A percentile compares a stretch with the other conserved stretches of the same genome.
Conservation (phyloP, 306 rosid genomes). For the Begonia loranthoides region DNA sequence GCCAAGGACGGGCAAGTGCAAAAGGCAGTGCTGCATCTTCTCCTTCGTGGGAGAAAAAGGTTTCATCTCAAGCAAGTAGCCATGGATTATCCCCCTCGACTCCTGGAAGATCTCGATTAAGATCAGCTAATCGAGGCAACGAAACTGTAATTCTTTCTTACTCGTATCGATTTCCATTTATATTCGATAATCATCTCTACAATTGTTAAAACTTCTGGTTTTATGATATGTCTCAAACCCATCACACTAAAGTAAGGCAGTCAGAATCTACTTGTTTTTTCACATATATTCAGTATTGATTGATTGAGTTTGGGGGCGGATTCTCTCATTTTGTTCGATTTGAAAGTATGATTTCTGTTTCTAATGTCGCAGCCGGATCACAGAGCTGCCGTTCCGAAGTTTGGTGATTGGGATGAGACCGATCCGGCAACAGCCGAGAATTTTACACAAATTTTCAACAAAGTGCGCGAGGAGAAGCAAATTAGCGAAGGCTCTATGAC, state of each 20-base stretch:
- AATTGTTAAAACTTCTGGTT: too few relatives aligned
- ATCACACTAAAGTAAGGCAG: too few relatives aligned
- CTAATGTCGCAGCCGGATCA: conserved; percentile 12
- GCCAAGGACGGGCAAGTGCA: conserved; percentile 2
- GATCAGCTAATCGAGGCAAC: conserved; percentile 10
- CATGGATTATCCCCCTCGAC: conserved; percentile 12
- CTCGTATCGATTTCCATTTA: too few relatives aligned
- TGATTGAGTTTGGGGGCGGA: too few relatives aligned
- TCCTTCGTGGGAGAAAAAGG: conserved; percentile 12
- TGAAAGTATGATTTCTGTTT: neutral
- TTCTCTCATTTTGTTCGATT: too few relatives aligned
- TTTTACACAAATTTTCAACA: conserved; percentile 10
- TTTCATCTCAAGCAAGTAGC: conserved; percentile 6
- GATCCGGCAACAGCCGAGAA: conserved; percentile 14
- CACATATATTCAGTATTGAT: too few relatives aligned
- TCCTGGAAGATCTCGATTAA: conserved; percentile 15
- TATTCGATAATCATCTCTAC: too few relatives aligned
- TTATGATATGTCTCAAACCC: too few relatives aligned
- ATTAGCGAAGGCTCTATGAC: too few relatives aligned
- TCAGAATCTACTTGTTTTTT: too few relatives aligned
- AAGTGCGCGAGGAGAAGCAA: conserved; percentile 7
- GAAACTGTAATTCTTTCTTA: conserved; percentile 5
- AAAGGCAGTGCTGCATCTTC: conserved; percentile 9
- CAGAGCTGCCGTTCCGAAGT: conserved; percentile 10
- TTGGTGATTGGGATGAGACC: conserved; percentile 15